Conservation (phyloP, 2,329 filamentous ascomycete species). For the Chrysosporium keratinophilum region DNA sequence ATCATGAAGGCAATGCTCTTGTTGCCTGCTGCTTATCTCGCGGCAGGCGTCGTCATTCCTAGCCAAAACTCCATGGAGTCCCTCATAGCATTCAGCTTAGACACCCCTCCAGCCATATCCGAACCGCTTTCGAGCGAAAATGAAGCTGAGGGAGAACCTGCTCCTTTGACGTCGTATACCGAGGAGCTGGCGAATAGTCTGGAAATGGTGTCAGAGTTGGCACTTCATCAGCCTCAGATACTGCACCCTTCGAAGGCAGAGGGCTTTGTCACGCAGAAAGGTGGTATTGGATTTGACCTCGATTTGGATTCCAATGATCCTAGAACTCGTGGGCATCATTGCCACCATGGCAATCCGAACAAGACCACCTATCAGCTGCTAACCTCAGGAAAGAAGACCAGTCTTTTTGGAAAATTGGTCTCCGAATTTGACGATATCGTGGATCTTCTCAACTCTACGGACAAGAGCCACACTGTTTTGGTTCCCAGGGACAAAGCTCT, state of each 20-base stretch:
- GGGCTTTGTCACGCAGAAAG: not conserved
- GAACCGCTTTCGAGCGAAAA: not conserved
- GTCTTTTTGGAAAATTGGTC: conserved; percentile 65
- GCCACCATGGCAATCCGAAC: conserved; percentile 44
- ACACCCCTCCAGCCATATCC: not conserved
- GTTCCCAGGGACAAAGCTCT: conserved; percentile 71
- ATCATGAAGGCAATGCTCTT: conserved; percentile 41
- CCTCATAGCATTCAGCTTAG: not conserved
- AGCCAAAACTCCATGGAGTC: conserved; percentile 38
- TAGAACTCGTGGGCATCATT: conserved; percentile 5
- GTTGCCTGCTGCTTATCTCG: conserved; percentile 38
- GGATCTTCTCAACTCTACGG: conserved; percentile 61
- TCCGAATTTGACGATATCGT: conserved; percentile 63
- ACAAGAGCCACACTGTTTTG: conserved; percentile 68
- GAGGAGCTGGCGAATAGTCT: conserved; percentile 3
- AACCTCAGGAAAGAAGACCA: conserved; percentile 62
- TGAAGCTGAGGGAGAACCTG: not conserved
- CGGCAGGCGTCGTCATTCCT: conserved; percentile 42
- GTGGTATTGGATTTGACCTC: not conserved
- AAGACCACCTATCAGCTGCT: conserved; percentile 73
- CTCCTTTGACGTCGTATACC: not conserved
- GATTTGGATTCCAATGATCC: not conserved
- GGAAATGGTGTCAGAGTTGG: not conserved
- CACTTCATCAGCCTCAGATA: not conserved
- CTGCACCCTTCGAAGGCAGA: not conserved